These are phyloP conservation scores for Solanum corneliomulleri DNA, from an alignment of 257 asterid genomes.

Conservation along the genomic window DNA sequence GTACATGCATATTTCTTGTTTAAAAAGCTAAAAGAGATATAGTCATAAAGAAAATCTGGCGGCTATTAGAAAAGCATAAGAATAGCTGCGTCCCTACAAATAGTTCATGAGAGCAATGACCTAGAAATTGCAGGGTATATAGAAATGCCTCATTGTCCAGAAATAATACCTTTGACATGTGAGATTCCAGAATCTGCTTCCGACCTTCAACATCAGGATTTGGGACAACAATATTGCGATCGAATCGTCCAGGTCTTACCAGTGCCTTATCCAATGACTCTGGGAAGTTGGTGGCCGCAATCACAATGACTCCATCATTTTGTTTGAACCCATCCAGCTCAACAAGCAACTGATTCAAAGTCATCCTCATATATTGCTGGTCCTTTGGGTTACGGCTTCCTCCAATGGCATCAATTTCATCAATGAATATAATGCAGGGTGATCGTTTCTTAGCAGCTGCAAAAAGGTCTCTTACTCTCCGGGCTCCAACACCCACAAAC, in stretches of 20 bases:
- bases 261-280: conserved; percentile 93
- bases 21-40: background rate
- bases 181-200: conserved; percentile 85
- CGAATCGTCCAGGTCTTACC: conserved; percentile 92
- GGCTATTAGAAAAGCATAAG: background rate
- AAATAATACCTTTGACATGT: conserved; percentile 80
- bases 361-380: conserved; percentile 92
- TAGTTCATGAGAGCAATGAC: background rate
- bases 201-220: conserved; percentile 98
- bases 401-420: conserved; percentile 93
- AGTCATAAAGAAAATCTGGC: background rate
- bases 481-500: conserved; percentile 99
- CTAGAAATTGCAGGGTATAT: background rate
- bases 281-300: conserved; percentile 90
- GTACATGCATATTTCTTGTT: background rate
- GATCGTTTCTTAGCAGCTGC: conserved; percentile 92
- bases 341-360: conserved; percentile 87
- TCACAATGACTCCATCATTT: conserved; percentile 84
- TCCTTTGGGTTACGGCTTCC: conserved; percentile 89
- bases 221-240: conserved; percentile 87
- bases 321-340: conserved; percentile 97
- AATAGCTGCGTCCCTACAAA: background rate
- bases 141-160: background rate
- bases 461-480: conserved; percentile 89
- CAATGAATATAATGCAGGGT: conserved; percentile 84